A percentile compares a stretch with the other conserved stretches of the same genome.
Evolutionary conservation across 2,329 filamentous ascomycete species (phyloP).

Genomic region (Venturia aucupariae): DNA sequence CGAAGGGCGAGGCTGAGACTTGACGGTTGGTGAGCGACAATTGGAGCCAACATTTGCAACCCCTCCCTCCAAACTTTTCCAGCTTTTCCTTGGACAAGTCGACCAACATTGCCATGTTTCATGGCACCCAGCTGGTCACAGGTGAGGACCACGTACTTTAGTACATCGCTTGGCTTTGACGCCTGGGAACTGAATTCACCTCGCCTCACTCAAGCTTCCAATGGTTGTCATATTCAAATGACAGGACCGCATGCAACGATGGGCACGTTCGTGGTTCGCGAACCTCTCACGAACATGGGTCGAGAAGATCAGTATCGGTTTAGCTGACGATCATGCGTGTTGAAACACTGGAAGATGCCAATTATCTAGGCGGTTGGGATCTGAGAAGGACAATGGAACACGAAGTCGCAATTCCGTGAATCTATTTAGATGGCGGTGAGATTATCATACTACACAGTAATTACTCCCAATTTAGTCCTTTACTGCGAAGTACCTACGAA

Average conservation of each 20-base stretch:
- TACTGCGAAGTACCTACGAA: background rate
- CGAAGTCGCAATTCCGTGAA: no score
- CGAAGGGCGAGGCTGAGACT: background rate
- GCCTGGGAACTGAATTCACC: background rate
- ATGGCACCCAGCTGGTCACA: background rate
- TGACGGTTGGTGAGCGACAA: background rate
- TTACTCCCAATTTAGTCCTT: background rate
- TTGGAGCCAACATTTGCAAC: no score
- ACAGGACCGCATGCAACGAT: background rate
- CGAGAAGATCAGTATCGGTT: no score
- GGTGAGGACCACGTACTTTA: background rate
- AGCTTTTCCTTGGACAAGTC: no score
- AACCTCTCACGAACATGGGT: background rate
- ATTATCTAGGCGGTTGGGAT: no score
- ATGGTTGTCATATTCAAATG: background rate
- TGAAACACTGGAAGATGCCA: background rate
- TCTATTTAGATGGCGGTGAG: background rate
- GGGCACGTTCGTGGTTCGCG: background rate
- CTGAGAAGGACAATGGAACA: background rate
- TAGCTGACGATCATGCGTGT: background rate
- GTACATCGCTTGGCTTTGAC: background rate
- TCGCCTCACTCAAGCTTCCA: background rate
- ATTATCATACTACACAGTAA: no score
- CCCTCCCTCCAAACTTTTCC: no score
- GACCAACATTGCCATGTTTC: background rate